These are phyloP conservation scores for Lachancea nothofagi DNA, from an alignment of 805 yeast genomes.

Conservation along the genomic window DNA sequence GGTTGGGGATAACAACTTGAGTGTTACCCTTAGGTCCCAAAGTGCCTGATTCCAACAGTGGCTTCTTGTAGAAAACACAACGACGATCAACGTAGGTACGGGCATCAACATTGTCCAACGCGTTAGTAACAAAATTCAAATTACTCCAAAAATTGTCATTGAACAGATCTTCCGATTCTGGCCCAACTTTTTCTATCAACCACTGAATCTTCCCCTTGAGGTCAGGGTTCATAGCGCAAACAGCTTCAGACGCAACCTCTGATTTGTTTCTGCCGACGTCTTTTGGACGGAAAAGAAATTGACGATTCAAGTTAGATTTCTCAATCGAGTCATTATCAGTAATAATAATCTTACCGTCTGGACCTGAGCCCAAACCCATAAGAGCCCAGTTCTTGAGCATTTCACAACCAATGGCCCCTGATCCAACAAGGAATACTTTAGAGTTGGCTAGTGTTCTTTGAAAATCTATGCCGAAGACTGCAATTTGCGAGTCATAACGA, in stretches of 20 bases:
- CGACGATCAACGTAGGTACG: conserved; percentile 96
- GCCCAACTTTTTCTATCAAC: conserved; percentile 81
- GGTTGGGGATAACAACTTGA: conserved; percentile 87
- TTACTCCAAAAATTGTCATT: conserved; percentile 79
- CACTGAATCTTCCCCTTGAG: conserved; percentile 71
- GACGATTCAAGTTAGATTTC: conserved; percentile 92
- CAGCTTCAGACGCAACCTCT: conserved; percentile 86
- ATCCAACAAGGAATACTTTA: conserved; percentile 85
- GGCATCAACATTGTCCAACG: conserved; percentile 95
- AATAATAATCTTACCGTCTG: conserved; percentile 72
- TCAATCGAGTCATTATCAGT: conserved; percentile 96
- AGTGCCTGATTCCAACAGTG: conserved; percentile 93
- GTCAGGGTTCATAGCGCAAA: conserved; percentile 77
- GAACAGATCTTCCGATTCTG: conserved; percentile 85
- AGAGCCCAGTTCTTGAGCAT: conserved; percentile 98
- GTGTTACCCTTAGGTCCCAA: conserved; percentile 98
- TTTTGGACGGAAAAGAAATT: conserved; percentile 87
- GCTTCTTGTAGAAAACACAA: conserved; percentile 86
- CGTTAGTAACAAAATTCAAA: conserved; percentile 89
- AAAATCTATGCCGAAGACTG: conserved; percentile 80
- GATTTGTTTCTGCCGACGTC: conserved; percentile 92
- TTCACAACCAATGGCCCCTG: conserved; percentile 99
- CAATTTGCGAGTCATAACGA: conserved; percentile 92
- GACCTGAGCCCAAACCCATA: conserved; percentile 92
- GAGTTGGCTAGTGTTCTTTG: conserved; percentile 70